Evolutionary conservation across 768 basidiomycete species (phyloP).

Genomic region (Psilocybe tampanensis): DNA sequence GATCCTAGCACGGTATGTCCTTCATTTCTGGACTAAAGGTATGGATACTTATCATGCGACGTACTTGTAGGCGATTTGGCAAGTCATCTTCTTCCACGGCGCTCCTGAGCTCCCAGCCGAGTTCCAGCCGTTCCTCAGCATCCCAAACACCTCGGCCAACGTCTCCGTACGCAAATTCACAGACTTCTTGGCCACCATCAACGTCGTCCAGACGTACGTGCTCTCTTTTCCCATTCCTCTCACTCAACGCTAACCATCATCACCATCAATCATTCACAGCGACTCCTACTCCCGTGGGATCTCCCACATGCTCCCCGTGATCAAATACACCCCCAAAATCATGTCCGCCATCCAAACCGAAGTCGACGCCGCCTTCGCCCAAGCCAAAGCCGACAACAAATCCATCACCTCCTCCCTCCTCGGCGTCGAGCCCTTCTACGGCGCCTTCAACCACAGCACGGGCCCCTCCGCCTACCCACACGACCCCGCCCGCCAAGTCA

Average conservation of each 20-base stretch:
- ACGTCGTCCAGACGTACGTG: slow-evolving; percentile 3
- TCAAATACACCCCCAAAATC: slow-evolving; percentile 6
- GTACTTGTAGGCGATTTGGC: background rate
- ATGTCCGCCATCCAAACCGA: slow-evolving; percentile 1
- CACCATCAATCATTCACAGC: background rate
- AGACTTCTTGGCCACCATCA: slow-evolving; percentile 3
- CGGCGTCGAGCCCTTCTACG: slow-evolving; percentile 41
- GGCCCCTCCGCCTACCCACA: slow-evolving; percentile 14
- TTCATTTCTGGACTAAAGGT: background rate
- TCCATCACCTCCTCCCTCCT: slow-evolving; percentile 28
- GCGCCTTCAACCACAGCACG: slow-evolving; percentile 8
- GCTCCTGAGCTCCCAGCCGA: background rate
- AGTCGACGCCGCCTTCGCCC: slow-evolving; percentile 1
- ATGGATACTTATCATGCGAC: background rate
- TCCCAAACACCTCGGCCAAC: background rate
- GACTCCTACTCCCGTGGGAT: background rate
- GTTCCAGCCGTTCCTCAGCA: slow-evolving; percentile 10
- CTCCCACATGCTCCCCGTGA: slow-evolving; percentile 2
- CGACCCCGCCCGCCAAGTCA: slow-evolving; percentile 1
- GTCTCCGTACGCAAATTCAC: slow-evolving; percentile 4
- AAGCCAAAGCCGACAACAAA: slow-evolving; percentile 27
- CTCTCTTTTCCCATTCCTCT: background rate
- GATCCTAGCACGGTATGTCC: background rate
- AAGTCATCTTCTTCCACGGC: slow-evolving; percentile 7
- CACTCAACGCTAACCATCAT: background rate